Evolutionary conservation across 2,329 filamentous ascomycete species (phyloP), one percentile per base, ranked within the genome.

Genomic region (Zelopaecilomyces penicillatus): DNA sequence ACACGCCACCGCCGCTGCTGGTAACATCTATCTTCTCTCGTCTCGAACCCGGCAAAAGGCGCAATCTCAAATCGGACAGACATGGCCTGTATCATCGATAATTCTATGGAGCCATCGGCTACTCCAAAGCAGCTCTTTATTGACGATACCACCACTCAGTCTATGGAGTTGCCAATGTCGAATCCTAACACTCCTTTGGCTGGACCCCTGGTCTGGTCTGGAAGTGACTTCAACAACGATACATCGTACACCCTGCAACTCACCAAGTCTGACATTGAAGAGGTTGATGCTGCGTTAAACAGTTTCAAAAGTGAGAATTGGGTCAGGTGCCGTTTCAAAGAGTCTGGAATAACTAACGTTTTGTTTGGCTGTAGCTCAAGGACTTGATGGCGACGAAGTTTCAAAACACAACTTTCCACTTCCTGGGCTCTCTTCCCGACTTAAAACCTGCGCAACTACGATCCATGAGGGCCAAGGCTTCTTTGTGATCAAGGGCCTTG

Each of bases 401-500:
- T 57, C 50, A 11, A 49, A 44, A 2, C 54, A 61, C 11, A 67
- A 56, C 45, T 75, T 75, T 44, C 61, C 60, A 1, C 61, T 75
- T 2, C 66, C 68, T 0, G 54, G 38, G 2, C 52, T 75, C 10
- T 54, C 52, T 6, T 36, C 52, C 0, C 57, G 51, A 5, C 67
- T 76, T 26, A 42, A 59, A 5, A 44, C 55, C 9, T 63, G 62
- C 12, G 58, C 66, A 3, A 41, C 54, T 8, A 55, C 59, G 26
- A 45, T 75, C 28, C 66, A 74, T 44, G 49, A 58, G 6, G 69
- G 69, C 4, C 55, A 51, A 6, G 79, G 78, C 1, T 70, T 83
- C 50, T 69, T 68, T 40, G 66, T 82, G 6, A 56, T 83, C 34
- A 68, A 70, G 5, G 79, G 79, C 3, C 60, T 83, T 1, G 66